Base-by-base conservation (phyloP, 2,329 filamentous ascomycete species). In the Colletotrichum sublineola region DNA sequence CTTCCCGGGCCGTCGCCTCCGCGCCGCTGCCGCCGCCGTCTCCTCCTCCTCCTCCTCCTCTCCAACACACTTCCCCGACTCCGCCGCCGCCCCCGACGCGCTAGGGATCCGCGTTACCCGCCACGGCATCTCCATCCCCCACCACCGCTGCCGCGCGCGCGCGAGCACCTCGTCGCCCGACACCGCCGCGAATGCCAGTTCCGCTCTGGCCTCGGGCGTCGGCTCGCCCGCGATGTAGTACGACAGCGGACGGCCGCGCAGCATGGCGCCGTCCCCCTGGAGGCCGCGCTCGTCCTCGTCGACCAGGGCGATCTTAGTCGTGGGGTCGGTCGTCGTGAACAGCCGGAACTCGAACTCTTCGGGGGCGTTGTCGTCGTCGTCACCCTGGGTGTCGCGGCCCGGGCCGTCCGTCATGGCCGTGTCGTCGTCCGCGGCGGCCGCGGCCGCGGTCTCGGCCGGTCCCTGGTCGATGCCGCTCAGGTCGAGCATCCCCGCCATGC, bases 111-210 rank as follows among this genome's bases (percentile, higher is more conserved):
- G 82, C 5, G 81, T 84, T 18, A 91, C 88, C 68, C 85, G 85
- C 90, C 90, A 92, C 1, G 89, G 89, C 75, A 88, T 82, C 78
- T 91, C 89, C 53, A 89, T 78, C 0, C 89, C 90, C 89, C 89
- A 91, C 8, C 83, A 82, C 66, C 85, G 81, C 75, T 78, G 80
- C 57, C 76, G 77, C n/a, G 85, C 84, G 72, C 83, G 80, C 31
- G 76, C 76, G 2, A 87, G 63, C 18, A 92, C 79, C 18, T 88
- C 84, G n/a, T 87, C 85, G 7, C 85, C 86, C 40, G 79, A 85
- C 14, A 92, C 80, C 3, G 90, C 87, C 3, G 84, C 82, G n/a
- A 75, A 76, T 40, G 78, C 79, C 69, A 87, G 88, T 74, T 83
- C 77, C 31, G 77, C 77, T 58, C 78, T 81, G 75, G 81, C 77